These are phyloP conservation scores for Lycium barbarum DNA, from an alignment of 257 asterid species.

Conservation along the genomic window DNA sequence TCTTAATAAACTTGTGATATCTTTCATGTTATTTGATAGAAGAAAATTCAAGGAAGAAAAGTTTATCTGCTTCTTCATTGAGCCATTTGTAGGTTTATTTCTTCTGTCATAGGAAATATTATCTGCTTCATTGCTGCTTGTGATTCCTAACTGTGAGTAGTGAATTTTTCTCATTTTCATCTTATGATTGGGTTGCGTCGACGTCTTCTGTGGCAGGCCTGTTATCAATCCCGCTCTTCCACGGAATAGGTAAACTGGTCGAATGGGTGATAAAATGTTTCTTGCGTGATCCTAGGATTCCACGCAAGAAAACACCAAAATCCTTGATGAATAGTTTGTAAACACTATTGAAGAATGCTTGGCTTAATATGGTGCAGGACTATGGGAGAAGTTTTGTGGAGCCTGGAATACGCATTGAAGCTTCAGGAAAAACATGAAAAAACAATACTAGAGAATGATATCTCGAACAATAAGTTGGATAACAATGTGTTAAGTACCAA, in stretches of 20 bases:
- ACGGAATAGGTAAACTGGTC: constrained; percentile 39
- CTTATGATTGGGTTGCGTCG: constrained; percentile 11
- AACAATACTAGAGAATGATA: background rate
- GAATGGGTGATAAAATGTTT: constrained; percentile 42
- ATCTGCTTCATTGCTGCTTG: too few relatives aligned
- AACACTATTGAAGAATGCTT: constrained; percentile 47
- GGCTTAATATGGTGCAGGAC: constrained; percentile 38
- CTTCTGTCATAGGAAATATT: too few relatives aligned
- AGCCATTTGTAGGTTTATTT: too few relatives aligned
- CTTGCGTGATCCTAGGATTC: constrained; percentile 37
- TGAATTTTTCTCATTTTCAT: too few relatives aligned
- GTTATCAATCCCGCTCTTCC: constrained; percentile 42
- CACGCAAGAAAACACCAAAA: constrained; percentile 32
- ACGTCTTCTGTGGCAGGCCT: constrained; percentile 44
- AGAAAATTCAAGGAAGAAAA: too few relatives aligned
- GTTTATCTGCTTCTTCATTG: too few relatives aligned
- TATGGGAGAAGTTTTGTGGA: constrained; percentile 54
- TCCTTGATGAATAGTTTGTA: constrained; percentile 37
- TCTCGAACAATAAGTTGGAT: background rate
- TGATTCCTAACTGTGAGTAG: too few relatives aligned
- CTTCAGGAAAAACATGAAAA: constrained; percentile 33
- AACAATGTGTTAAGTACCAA: constrained; percentile 24
- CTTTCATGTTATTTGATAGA: too few relatives aligned
- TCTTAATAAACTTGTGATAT: too few relatives aligned
- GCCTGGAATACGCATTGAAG: constrained; percentile 45